Evolutionary conservation across 2,329 filamentous ascomycete species (phyloP), one percentile per base, ranked within the genome.

Genomic region (Diplodia sapinea): DNA sequence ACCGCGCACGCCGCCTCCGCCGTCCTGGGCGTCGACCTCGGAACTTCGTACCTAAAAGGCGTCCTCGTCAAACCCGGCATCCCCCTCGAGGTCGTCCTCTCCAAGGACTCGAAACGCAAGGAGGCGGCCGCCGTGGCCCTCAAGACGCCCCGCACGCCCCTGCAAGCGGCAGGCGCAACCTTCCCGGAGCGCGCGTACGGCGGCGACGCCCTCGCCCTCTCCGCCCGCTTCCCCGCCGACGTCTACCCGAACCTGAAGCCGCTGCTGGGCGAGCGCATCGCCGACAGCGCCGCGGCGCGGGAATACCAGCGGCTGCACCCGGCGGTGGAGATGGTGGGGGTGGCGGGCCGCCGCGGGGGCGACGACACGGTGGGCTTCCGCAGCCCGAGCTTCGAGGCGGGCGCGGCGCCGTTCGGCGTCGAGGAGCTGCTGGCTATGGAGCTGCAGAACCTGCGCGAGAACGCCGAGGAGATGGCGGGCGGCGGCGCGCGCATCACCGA

Each of bases 361-460:
- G 23, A 26, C 66, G 73, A 75, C 33, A 95, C 93, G 0, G 89
- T 91, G 66, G 87, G 89, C n/a, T 91, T 99, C 81, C 90, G 90
- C 81, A 97, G 93, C 82, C 85, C 85, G 74, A 86, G 86, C 82
- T 79, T 93, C 86, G 88, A 91, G 70, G 88, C 87, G 61, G 84
- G 86, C 71, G 81, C 83, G 68, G 79, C 82, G 17, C 50, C 57
- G 31, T 90, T 88, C 75, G 87, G 91, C 74, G 90, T 98, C 0
- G 95, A 99, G 82, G 95, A 99, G 82, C 84, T 99, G 71, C 81
- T 99, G 76, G 94, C 94, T 59, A 99, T 99, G 95, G 89, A 98
- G 81, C 85, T 99, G 71, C 92, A 96, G 83, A 95, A 92, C 79
- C 88, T 98, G 73, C 91, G 91, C 78, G 88, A 88, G 77, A 98